Evolutionary conservation across 192 early-diverging fungal species (phyloP), one percentile per base, ranked within the genome.

Genomic region (Coemansia asiatica): DNA sequence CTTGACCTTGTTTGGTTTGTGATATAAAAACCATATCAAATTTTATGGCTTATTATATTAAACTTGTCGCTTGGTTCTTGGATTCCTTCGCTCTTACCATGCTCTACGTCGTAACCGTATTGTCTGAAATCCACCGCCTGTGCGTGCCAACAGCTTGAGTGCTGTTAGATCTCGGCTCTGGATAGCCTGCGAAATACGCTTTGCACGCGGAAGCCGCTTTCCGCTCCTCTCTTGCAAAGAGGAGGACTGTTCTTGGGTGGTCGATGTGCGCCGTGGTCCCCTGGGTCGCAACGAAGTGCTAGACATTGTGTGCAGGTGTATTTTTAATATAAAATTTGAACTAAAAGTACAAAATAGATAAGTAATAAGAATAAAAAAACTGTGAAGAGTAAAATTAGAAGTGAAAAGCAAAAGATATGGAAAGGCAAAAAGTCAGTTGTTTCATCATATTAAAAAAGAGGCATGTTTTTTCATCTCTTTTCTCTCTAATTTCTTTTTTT

Each of bases 181-280:
- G 8, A 81, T 66, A 10, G 78, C 78, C 56, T 72, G 72, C 22
- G 72, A 60, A 60, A 81, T 81, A n/a, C 68, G 72, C 26, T 67
- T 68, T 13, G 66, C 46, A 23, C 69, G 64, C 6, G 69, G n/a
- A 28, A 66, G 46, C 26, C 21, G n/a, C 56, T 28, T 60, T 2
- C 66, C 66, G 31, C 18, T 48, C n/a, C 28, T 55, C 7, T 36
- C 40, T 2, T 29, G 55, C 13, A n/a, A n/a, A n/a, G 40, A 18
- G 18, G 13, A 38, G 0, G 55, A 26, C 18, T 40, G 16, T 23
- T 49, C 44, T 16, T n/a, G n/a, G n/a, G n/a, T n/a, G n/a, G 56
- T 9, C 3, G 56, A 19, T 19, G 35, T 21, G 3, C 31, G 12
- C 31, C 2, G 31, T 35, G 6, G 56, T 0, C 19, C 18, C 4